Evolutionary conservation across 257 asterid genomes (phyloP).

Genomic region (Scutellaria minor): DNA sequence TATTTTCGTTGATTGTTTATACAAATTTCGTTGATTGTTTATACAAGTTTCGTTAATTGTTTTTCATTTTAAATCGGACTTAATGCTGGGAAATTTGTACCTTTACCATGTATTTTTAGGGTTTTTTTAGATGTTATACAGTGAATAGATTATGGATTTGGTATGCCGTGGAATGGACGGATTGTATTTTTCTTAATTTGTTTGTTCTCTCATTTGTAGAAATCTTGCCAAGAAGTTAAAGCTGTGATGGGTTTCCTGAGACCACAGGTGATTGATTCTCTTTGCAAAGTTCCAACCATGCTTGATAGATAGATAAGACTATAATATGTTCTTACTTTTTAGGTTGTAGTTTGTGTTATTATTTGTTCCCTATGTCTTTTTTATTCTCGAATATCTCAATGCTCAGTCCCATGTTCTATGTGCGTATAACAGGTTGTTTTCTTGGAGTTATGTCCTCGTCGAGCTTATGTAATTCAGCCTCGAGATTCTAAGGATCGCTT

Average conservation of each 20-base stretch:
- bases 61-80: too few species aligned
- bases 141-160: too few species aligned
- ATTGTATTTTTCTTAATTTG: too few species aligned
- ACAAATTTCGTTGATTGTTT: background rate
- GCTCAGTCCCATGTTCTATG: too few species aligned
- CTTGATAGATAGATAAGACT: too few species aligned
- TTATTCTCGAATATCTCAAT: too few species aligned
- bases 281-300: background rate
- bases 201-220: constrained; percentile 47
- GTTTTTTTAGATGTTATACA: too few species aligned
- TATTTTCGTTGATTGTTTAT: background rate
- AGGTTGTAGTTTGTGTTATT: background rate
- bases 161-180: too few species aligned
- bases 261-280: background rate
- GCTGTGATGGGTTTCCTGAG: constrained; percentile 68
- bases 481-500: background rate
- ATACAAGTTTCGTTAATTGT: too few species aligned
- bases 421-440: constrained; percentile 57
- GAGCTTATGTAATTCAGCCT: constrained; percentile 38
- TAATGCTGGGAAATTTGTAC: too few species aligned
- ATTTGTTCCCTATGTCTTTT: background rate
- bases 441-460: constrained; percentile 77
- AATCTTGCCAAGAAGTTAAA: constrained; percentile 75
- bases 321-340: background rate
- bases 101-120: too few species aligned